phyloP scores from a whole-genome alignment of 768 basidiomycete species.

The Auricularia sp. region DNA sequence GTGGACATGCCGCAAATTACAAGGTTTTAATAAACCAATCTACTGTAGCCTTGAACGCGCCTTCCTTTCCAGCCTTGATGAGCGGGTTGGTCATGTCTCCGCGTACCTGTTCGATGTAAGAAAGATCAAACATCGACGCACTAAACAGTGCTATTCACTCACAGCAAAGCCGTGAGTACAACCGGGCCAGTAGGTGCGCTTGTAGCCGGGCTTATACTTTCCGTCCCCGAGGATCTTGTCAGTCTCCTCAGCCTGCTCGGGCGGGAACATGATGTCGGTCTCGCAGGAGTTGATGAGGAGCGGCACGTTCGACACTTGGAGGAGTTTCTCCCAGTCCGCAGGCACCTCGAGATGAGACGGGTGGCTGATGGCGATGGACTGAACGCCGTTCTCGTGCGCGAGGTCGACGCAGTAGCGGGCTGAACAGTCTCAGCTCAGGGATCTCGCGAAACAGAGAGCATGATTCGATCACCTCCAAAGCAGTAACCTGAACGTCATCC shows the following conservation, averaged over 20 bases:
- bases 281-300: conserved; percentile 58
- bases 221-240: conserved; percentile 14
- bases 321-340: conserved; percentile 7
- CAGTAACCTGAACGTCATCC: background rate
- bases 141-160: conserved; percentile 1
- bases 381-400: conserved; percentile 7
- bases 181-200: conserved; percentile 9
- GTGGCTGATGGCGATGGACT: conserved; percentile 5
- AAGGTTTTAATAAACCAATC: conserved; percentile 10
- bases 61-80: conserved; percentile 12
- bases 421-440: background rate
- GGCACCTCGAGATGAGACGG: conserved; percentile 5
- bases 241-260: conserved; percentile 9
- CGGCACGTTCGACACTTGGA: conserved; percentile 33
- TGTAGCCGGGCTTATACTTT: conserved; percentile 12
- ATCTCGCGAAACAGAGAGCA: background rate
- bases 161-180: conserved; percentile 19
- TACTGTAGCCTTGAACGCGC: conserved; percentile 10
- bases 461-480: background rate
- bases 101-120: conserved; percentile 2
- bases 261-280: conserved; percentile 7
- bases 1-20: too few relatives aligned
- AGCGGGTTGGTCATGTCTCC: conserved; percentile 11
- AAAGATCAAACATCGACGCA: background rate
- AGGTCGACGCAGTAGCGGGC: conserved; percentile 8